Evolutionary conservation across 768 basidiomycete species (phyloP), one percentile per base, ranked within the genome.

Genomic region (Mycena vitilis): DNA sequence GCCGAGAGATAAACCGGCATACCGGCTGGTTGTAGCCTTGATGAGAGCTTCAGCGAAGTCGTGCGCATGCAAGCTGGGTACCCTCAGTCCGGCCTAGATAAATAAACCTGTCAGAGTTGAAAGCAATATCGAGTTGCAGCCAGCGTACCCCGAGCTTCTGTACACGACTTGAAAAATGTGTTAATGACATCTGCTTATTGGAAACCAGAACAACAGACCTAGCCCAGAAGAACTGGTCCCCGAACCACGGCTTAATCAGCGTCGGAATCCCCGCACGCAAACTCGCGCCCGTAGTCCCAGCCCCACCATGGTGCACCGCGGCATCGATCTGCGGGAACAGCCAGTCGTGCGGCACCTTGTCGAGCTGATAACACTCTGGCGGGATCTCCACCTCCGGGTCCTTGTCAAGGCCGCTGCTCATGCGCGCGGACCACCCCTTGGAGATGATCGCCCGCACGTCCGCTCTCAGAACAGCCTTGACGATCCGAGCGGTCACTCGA

Each of bases 231-330:
- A 81, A 89, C 70, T 90, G 89, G 71, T 89, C 89, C 18, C 89
- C 90, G 73, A 91, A 92, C 87, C 87, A 92, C 2, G 90, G 89
- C 70, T 87, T 88, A 74, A 92, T 91, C 65, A 91, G 70, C 1
- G 90, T 92, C 2, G 90, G 90, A 38, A 90, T 82, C 1, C 89
- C 89, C 61, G 54, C 74, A 72, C 87, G 83, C 69, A 91, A 77
- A 74, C 87, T 88, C 2, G 90, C 90, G 0, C 89, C 90, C 0
- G 90, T 91, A 0, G 90, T 92, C 15, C 90, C 91, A 6, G 90
- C 90, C 10, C 91, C 91, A 23, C 90, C 90, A 18, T 60, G 66
- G 57, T 69, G 54, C 25, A 58, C 54, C 12, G 56, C 62, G 11
- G 89, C 91, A 72, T 89, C 87, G 13, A 92, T 81, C 71, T 81